A percentile compares a stretch with the other conserved stretches of the same genome.
Evolutionary conservation across 306 rosid species (phyloP).

Genomic region (Alnus rubra): DNA sequence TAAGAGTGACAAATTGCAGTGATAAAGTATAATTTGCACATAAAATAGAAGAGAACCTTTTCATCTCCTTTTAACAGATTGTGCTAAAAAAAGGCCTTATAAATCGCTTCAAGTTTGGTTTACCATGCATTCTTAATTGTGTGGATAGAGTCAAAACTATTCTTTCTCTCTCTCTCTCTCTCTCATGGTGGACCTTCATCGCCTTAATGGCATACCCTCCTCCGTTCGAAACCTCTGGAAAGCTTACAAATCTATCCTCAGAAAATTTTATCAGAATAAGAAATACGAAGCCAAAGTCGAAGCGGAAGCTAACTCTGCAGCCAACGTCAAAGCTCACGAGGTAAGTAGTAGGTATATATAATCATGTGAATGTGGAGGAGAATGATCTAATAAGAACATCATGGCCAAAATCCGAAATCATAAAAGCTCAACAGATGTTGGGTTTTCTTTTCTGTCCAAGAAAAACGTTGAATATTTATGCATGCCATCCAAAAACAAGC

Average conservation of each 20-base stretch:
- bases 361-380: too few species aligned
- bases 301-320: not conserved
- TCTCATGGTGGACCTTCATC: conserved; percentile 49
- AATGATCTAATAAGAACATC: not conserved
- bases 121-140: conserved; percentile 27
- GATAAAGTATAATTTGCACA: too few species aligned
- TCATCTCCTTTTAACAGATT: not conserved
- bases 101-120: conserved; percentile 23
- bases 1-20: too few species aligned
- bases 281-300: conserved; percentile 23
- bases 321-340: not conserved
- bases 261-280: conserved; percentile 37
- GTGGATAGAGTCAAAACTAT: conserved; percentile 26
- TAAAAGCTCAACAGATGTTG: not conserved
- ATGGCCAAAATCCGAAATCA: not conserved
- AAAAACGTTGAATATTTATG: not conserved
- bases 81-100: conserved; percentile 9
- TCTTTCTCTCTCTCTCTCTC: conserved; percentile 14
- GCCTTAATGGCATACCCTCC: conserved; percentile 29
- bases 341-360: not conserved
- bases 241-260: conserved; percentile 47
- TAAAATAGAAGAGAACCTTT: not conserved
- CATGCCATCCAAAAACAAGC: not conserved
- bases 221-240: conserved; percentile 36
- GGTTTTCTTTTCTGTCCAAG: not conserved